phyloP scores from a whole-genome alignment of 208 protist species.

The Phytomonas sp. region DNA sequence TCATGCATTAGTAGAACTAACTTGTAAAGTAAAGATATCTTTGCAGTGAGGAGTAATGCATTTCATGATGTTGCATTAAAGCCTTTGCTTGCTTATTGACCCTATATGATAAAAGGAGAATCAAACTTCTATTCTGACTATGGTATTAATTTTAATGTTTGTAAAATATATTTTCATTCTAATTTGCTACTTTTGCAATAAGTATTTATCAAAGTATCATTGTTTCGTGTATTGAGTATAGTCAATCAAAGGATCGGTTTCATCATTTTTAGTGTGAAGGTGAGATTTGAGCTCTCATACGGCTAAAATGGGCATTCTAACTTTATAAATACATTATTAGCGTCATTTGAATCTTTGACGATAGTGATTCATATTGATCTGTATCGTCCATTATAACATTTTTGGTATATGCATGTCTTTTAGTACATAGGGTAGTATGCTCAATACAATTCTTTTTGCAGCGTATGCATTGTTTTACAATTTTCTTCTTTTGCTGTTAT shows the following conservation, averaged over 20 bases:
- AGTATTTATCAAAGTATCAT: neutral
- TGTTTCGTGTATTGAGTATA: neutral
- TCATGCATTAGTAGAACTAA: neutral
- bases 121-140: neutral
- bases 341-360: neutral
- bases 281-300: neutral
- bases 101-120: neutral
- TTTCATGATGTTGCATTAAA: neutral
- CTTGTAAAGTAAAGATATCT: neutral
- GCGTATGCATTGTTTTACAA: neutral
- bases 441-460: slow-evolving; percentile 3
- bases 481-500: slow-evolving; percentile 8
- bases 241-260: neutral
- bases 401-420: neutral
- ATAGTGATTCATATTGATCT: neutral
- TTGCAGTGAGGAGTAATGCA: neutral
- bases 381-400: neutral
- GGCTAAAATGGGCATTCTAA: neutral
- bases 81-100: neutral
- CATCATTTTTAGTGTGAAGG: neutral
- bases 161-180: neutral
- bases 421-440: neutral
- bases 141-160: neutral
- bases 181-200: neutral
- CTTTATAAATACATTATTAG: neutral